Evolutionary conservation across 352 stramenopile genomes (phyloP), one percentile per base, ranked within the genome.

Genomic region (Plasmopara muralis): DNA sequence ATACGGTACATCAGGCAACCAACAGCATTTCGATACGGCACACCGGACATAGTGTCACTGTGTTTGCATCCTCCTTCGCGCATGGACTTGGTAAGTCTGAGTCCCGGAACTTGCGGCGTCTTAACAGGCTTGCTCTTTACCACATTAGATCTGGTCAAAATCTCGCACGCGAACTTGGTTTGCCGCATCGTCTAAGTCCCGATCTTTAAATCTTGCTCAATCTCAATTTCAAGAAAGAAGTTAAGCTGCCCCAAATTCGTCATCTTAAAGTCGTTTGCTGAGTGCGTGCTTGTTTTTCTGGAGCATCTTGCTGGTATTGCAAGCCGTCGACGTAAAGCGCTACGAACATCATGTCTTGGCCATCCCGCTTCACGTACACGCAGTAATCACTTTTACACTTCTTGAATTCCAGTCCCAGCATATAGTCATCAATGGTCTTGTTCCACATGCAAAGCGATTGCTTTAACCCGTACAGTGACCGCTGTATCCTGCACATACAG

Each of bases 361-460:
- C 31, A 37, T 37, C 10, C 6, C 31, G 31, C 10, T 37, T 37
- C 31, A 37, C 31, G 10, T 37, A 37, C 10, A 50, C 13, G 44
- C 44, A 50, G 44, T 50, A 50, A 13, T 50, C 29, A n/a, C n/a
- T n/a, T n/a, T n/a, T n/a, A 29, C 44, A 50, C 14, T 50, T 50
- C 12, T 40, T 13, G 40, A 50, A 16, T 25, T 5, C n/a, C 6
- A 41, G 44, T 12, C 16, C 20, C 28, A 7, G 13, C 44, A 41
- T 50, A 29, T 29, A 50, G 13, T 39, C 31, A 3, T 25, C 20
- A 25, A 25, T 25, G 3, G 20, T n/a, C 3, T 25, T 25, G 1
- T 25, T 25, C 20, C 20, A 25, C 20, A 25, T 25, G 3, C 20
- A 3, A 1, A 3, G 20, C 20, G 20, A 25, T 3, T 25, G 20